Percentiles rank a stretch among this genome's conserved stretches.
These are phyloP conservation scores for Xylaria palmicola DNA, from an alignment of 495 filamentous ascomycete genomes.

Conservation along the genomic window DNA sequence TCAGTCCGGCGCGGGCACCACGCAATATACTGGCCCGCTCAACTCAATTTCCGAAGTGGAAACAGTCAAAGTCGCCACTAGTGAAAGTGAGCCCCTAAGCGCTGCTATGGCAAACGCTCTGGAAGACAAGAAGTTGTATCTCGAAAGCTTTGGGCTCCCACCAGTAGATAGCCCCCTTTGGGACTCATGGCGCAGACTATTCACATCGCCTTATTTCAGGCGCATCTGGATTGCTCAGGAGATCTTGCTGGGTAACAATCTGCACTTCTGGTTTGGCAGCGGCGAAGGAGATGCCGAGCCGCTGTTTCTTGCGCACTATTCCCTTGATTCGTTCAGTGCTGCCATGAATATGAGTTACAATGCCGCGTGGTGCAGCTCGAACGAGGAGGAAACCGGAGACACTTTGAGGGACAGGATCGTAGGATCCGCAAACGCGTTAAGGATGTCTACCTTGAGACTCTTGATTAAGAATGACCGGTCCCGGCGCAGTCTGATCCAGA, in stretches of 20 bases:
- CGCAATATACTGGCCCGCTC: neutral
- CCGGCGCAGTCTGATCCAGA: conserved; percentile 11
- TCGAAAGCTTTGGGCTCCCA: conserved; percentile 2
- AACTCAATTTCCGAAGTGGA: neutral
- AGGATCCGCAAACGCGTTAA: neutral
- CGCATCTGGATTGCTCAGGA: conserved; percentile 20
- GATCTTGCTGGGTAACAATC: conserved; percentile 5
- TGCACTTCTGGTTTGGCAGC: neutral
- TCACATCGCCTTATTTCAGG: neutral
- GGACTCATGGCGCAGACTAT: neutral
- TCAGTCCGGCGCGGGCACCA: neutral
- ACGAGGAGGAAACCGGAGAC: neutral
- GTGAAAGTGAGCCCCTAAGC: neutral
- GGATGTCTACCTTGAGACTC: neutral
- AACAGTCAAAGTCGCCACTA: neutral
- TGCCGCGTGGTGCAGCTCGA: conserved; percentile 2
- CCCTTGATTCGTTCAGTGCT: neutral
- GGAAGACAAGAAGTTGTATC: neutral
- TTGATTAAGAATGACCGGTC: neutral
- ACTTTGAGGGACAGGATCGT: neutral
- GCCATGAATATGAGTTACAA: conserved; percentile 14
- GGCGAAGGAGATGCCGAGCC: conserved; percentile 1
- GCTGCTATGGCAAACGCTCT: neutral
- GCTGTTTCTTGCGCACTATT: neutral
- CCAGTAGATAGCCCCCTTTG: neutral